Percentiles rank a stretch among this genome's conserved stretches.
These are phyloP conservation scores for Chytridium lagenaria DNA, from an alignment of 371 early-diverging fungal species.

Conservation along the genomic window DNA sequence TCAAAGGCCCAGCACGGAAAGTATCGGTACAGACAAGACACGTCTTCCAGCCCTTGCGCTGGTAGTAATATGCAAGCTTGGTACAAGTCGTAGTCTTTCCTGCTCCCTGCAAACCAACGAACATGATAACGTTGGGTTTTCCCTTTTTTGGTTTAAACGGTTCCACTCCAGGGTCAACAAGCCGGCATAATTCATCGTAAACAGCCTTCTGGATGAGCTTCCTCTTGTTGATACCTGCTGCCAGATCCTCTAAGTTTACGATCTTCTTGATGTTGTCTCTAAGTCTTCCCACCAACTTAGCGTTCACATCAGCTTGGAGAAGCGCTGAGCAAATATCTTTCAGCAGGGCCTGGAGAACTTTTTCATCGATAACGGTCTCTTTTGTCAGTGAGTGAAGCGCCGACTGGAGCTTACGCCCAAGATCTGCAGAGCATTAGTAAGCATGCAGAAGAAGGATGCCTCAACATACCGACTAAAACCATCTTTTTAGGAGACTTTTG, in stretches of 20 bases:
- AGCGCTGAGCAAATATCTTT: conserved; percentile 91
- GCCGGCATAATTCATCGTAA: conserved; percentile 90
- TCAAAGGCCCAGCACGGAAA: conserved; percentile 99
- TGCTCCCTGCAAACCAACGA: conserved; percentile 99
- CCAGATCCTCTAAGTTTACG: conserved; percentile 83
- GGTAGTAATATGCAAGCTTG: conserved; percentile 96
- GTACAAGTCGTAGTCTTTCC: conserved; percentile 99
- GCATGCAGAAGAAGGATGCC: not conserved
- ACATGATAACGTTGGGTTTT: conserved; percentile 92
- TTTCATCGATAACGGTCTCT: conserved; percentile 88
- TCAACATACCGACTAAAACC: conserved; percentile 14
- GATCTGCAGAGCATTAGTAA: conserved; percentile 57
- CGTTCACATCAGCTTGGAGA: conserved; percentile 95
- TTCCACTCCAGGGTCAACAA: conserved; percentile 94
- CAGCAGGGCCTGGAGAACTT: conserved; percentile 83
- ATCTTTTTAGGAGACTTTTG: not conserved
- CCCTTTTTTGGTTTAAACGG: conserved; percentile 87
- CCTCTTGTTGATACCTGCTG: conserved; percentile 82
- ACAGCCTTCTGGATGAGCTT: conserved; percentile 93
- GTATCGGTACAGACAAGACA: conserved; percentile 99
- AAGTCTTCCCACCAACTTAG: conserved; percentile 83
- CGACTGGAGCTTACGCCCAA: conserved; percentile 87
- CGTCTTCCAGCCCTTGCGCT: conserved; percentile 97
- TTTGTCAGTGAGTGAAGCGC: conserved; percentile 77
- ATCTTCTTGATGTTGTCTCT: conserved; percentile 86